Percentiles rank a stretch among this genome's conserved stretches.
Evolutionary conservation across 1,284 basidiomycete genomes (phyloP).

Genomic region (Ustilago sp.): DNA sequence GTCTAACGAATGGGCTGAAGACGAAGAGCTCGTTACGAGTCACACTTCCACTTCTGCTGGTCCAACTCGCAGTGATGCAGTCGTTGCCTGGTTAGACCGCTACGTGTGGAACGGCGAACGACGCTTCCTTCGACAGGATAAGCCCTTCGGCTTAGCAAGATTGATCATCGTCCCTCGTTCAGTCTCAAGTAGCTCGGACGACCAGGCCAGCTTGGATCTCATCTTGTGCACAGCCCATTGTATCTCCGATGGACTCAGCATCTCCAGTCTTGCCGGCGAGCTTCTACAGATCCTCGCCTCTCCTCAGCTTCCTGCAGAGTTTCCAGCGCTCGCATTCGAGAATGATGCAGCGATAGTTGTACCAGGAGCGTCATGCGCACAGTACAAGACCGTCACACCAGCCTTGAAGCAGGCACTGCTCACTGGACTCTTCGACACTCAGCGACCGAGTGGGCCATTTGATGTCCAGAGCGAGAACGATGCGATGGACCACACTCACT

Average conservation of each 20-base stretch:
- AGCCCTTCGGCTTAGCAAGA: constrained; percentile 29
- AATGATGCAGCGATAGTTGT: constrained; percentile 5
- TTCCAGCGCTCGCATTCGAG: constrained; percentile 11
- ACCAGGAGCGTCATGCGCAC: constrained; percentile 5
- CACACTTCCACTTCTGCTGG: background rate
- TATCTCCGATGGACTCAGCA: constrained; percentile 45
- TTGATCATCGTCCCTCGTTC: constrained; percentile 34
- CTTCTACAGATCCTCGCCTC: constrained; percentile 28
- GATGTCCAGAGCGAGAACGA: background rate
- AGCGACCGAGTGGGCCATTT: background rate
- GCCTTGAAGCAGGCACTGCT: constrained; percentile 22
- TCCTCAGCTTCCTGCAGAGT: constrained; percentile 17
- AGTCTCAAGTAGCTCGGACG: background rate
- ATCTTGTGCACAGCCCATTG: constrained; percentile 43
- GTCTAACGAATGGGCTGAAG: constrained; percentile 13
- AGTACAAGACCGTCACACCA: constrained; percentile 11
- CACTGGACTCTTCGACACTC: constrained; percentile 10
- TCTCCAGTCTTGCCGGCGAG: constrained; percentile 38
- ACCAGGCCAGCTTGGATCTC: constrained; percentile 29
- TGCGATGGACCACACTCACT: constrained; percentile 4
- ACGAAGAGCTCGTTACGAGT: background rate
- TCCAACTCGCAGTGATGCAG: constrained; percentile 16
- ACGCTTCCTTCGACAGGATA: constrained; percentile 33
- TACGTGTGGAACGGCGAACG: constrained; percentile 51
- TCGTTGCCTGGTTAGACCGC: constrained; percentile 27